A percentile compares a stretch with the other conserved stretches of the same genome.
phyloP scores from a whole-genome alignment of 805 yeast species.

The Wickerhamiella alocasiicola region DNA sequence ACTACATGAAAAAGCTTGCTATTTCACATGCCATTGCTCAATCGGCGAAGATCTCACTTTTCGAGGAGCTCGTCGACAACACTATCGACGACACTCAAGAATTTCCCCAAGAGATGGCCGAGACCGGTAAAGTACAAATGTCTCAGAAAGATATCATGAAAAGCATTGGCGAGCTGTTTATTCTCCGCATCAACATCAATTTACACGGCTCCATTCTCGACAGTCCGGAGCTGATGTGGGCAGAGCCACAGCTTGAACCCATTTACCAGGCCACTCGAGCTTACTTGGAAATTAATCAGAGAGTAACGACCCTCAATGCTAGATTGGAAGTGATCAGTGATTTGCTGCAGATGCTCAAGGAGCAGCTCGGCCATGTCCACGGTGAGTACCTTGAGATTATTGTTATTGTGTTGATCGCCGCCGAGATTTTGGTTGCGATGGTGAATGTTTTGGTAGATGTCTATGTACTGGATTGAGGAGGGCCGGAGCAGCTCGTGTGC shows the following conservation, averaged over 20 bases:
- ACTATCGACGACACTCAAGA: constrained; percentile 96
- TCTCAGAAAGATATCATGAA: constrained; percentile 91
- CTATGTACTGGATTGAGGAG: constrained; percentile 16
- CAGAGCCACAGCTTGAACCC: constrained; percentile 95
- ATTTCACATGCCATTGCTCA: constrained; percentile 95
- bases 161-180: constrained; percentile 90
- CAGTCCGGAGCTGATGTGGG: constrained; percentile 98
- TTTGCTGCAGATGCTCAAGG: constrained; percentile 88
- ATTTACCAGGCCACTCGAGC: constrained; percentile 96
- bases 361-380: constrained; percentile 89
- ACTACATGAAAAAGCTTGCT: constrained; percentile 83
- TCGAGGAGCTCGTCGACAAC: constrained; percentile 91
- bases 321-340: constrained; percentile 89
- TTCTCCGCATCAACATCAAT: constrained; percentile 40
- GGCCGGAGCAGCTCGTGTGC: no score
- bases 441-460: constrained; percentile 47
- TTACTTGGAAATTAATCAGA: constrained; percentile 84
- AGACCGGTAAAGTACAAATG: constrained; percentile 91
- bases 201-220: constrained; percentile 57
- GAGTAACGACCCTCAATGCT: constrained; percentile 82
- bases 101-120: constrained; percentile 91
- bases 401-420: constrained; percentile 81
- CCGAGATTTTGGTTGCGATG: constrained; percentile 80
- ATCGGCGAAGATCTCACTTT: constrained; percentile 84
- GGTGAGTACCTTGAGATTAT: constrained; percentile 81